phyloP scores from a whole-genome alignment of 495 filamentous ascomycete genomes.

The Aspergillus avenaceus region DNA sequence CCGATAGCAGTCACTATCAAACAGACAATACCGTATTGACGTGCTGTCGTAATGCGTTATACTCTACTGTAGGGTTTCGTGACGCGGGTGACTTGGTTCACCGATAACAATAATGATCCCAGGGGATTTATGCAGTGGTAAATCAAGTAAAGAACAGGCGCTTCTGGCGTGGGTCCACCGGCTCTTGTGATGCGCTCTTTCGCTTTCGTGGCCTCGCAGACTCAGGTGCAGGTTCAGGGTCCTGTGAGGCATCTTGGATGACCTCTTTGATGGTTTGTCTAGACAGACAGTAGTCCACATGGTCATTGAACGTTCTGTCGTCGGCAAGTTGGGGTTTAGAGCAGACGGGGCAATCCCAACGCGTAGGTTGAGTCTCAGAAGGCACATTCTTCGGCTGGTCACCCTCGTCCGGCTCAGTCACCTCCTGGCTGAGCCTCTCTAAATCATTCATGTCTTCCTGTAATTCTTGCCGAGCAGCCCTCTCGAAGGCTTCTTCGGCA shows the following conservation, averaged over 20 bases:
- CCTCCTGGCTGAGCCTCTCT: constrained; percentile 60
- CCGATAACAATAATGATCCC: neutral
- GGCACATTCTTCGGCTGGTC: neutral
- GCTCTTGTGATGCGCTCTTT: constrained; percentile 20
- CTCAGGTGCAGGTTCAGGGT: neutral
- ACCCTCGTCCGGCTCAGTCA: constrained; percentile 10
- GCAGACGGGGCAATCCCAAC: constrained; percentile 90
- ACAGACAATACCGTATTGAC: too few species aligned
- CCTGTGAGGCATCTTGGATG: constrained; percentile 46
- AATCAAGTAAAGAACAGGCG: constrained; percentile 35
- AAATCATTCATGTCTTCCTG: constrained; percentile 63
- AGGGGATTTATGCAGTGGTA: neutral
- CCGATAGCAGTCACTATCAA: too few species aligned
- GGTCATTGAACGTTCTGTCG: constrained; percentile 80
- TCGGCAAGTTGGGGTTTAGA: constrained; percentile 64
- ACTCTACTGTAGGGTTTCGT: too few species aligned
- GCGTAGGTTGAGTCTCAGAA: constrained; percentile 29
- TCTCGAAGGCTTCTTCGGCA: constrained; percentile 67
- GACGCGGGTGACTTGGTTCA: neutral
- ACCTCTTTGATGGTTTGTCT: constrained; percentile 79
- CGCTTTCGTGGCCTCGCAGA: constrained; percentile 24
- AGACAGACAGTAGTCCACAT: constrained; percentile 92
- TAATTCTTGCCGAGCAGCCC: constrained; percentile 57
- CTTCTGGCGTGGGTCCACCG: constrained; percentile 32
- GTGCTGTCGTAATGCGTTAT: too few species aligned